Percentiles rank a stretch among this genome's conserved stretches.
Conservation (phyloP, 768 basidiomycete genomes). For the Podaxis carcinomalis region DNA sequence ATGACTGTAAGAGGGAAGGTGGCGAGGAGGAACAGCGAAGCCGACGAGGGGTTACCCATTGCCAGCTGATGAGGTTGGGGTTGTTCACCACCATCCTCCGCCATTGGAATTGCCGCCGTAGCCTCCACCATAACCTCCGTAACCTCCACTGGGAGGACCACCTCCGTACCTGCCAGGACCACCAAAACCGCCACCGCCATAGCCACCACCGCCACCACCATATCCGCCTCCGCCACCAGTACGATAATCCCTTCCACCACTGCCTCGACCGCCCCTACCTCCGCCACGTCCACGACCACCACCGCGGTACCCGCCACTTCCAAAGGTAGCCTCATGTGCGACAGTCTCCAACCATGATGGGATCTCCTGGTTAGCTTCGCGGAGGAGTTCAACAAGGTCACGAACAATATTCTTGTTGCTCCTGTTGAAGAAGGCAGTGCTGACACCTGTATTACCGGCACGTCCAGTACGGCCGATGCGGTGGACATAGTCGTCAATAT, state of each 20-base stretch:
- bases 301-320: conserved; percentile 49
- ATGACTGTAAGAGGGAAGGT: conserved; percentile 11
- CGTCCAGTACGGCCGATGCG: conserved; percentile 98
- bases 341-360: conserved; percentile 89
- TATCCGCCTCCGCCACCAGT: conserved; percentile 23
- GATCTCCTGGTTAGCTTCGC: conserved; percentile 95
- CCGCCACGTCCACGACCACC: conserved; percentile 59
- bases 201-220: conserved; percentile 27
- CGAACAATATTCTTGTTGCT: conserved; percentile 90
- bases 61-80: neutral
- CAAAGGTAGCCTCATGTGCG: conserved; percentile 75
- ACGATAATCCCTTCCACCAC: conserved; percentile 45
- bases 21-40: conserved; percentile 14
- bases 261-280: conserved; percentile 49
- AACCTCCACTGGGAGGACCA: conserved; percentile 22
- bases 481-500: conserved; percentile 99
- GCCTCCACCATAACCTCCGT: conserved; percentile 23
- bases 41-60: neutral
- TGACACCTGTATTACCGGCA: conserved; percentile 95
- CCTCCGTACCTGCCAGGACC: conserved; percentile 22
- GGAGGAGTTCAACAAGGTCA: conserved; percentile 88
- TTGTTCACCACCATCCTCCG: conserved; percentile 44
- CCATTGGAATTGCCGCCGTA: conserved; percentile 19
- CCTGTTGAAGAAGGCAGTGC: conserved; percentile 94
- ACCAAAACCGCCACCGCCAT: conserved; percentile 27